phyloP scores from a whole-genome alignment of 164 flowering plant species.

The grape (Vitis vinifera) region ASM3070453v1 NC_081817.1:2695001-2695500 shows the following conservation, averaged over 20 bases:
- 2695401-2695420: no score
- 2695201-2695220: not conserved
- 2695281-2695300: not conserved
- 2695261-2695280: not conserved
- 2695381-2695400: no score
- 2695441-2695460: no score
- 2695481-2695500: no score
- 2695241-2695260: not conserved
- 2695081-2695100: not conserved
- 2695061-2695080: not conserved
- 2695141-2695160: not conserved
- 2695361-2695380: no score
- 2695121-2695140: not conserved
- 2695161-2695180: no score
- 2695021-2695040: constrained; percentile 83
- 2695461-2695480: no score
- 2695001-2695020: constrained; percentile 92
- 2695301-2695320: no score
- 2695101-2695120: not conserved
- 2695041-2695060: not conserved
- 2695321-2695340: no score
- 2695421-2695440: no score
- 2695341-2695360: no score
- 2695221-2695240: not conserved
- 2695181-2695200: not conserved